Conservation (phyloP, 768 basidiomycete genomes). For the Coprinellus aureogranulatus region DNA sequence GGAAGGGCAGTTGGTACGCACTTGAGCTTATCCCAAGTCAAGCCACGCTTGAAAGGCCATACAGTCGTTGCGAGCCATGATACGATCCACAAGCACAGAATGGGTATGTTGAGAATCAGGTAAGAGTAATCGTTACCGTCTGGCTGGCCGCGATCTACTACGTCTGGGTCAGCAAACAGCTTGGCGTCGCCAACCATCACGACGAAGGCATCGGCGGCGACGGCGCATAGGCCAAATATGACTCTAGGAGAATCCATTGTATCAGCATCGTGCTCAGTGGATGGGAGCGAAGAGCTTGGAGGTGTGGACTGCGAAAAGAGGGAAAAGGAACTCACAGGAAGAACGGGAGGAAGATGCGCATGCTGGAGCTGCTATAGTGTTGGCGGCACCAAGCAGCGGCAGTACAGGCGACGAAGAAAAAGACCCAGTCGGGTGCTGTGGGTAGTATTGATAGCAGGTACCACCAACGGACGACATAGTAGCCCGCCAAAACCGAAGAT, state of each 20-base stretch:
- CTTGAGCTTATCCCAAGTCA: neutral
- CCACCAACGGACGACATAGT: neutral
- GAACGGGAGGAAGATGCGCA: constrained; percentile 5
- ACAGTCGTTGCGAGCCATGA: neutral
- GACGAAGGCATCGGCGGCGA: neutral
- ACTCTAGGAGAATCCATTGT: too few species aligned
- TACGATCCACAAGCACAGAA: neutral
- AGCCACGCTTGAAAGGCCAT: neutral
- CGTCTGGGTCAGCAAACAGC: neutral
- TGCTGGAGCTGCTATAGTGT: neutral
- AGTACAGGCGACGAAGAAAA: neutral
- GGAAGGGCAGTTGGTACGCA: too few species aligned
- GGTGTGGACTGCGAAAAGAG: too few species aligned
- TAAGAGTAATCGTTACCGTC: neutral
- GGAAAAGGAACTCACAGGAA: neutral
- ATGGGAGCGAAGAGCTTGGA: too few species aligned
- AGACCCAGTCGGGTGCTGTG: neutral
- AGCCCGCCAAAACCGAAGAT: neutral
- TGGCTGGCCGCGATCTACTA: too few species aligned
- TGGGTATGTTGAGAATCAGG: neutral
- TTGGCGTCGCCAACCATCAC: neutral
- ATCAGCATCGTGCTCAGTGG: too few species aligned
- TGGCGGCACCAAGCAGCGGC: neutral
- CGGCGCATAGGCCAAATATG: neutral
- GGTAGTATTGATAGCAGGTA: neutral